Conservation (phyloP, 805 yeast genomes). For the Novakomyces olei region DNA sequence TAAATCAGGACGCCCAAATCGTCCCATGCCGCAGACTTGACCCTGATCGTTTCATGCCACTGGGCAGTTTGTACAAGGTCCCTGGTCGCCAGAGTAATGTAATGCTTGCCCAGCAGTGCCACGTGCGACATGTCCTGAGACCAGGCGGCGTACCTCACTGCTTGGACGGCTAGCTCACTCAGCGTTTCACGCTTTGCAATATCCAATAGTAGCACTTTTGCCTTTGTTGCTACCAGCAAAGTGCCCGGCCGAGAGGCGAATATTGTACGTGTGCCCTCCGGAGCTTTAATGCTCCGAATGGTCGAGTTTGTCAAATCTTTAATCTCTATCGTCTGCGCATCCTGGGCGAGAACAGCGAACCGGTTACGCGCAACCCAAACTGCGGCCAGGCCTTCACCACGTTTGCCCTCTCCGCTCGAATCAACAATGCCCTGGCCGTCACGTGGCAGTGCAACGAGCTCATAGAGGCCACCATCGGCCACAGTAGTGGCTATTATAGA, state of each 20-base stretch:
- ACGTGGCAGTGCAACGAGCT: conserved; percentile 56
- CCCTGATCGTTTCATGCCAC: conserved; percentile 88
- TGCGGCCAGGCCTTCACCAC: conserved; percentile 70
- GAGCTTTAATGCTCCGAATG: conserved; percentile 52
- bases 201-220: conserved; percentile 61
- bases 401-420: conserved; percentile 51
- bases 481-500: conserved; percentile 55
- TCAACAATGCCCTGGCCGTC: conserved; percentile 84
- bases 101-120: conserved; percentile 79
- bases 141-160: conserved; percentile 78
- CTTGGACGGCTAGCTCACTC: conserved; percentile 43
- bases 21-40: conserved; percentile 96
- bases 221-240: conserved; percentile 48
- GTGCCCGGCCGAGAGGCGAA: conserved; percentile 54
- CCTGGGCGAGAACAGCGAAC: conserved; percentile 56
- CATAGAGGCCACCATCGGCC: conserved; percentile 43
- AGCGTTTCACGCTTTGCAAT: conserved; percentile 76
- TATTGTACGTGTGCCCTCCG: conserved; percentile 36
- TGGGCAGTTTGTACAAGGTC: conserved; percentile 57
- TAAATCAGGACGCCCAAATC: conserved; percentile 77
- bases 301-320: conserved; percentile 61
- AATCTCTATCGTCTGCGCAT: conserved; percentile 47
- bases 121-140: conserved; percentile 67
- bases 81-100: conserved; percentile 67
- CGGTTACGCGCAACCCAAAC: conserved; percentile 86